These are phyloP conservation scores for Neopestalotiopsis sp. DNA, from an alignment of 2,329 filamentous ascomycete genomes.

Conservation along the genomic window DNA sequence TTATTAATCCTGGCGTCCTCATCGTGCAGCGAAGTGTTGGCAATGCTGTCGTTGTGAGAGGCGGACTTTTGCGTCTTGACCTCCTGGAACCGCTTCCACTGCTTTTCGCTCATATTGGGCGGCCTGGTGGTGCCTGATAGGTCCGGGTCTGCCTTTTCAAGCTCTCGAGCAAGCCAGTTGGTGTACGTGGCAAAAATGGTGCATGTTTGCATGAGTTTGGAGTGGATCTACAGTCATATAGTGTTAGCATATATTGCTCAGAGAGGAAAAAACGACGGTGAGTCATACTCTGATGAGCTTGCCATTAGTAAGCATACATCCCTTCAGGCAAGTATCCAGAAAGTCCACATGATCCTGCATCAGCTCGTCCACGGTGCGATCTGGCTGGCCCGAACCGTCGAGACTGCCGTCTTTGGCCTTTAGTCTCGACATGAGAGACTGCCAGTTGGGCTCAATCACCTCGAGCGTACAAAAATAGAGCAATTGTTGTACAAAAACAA, in stretches of 20 bases:
- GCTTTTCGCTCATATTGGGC: constrained; percentile 61
- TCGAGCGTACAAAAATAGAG: constrained; percentile 97
- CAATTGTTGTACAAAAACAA: constrained; percentile 95
- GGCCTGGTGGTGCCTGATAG: constrained; percentile 65
- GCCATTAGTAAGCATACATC: constrained; percentile 98
- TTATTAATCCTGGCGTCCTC: constrained; percentile 67
- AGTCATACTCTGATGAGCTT: constrained; percentile 81
- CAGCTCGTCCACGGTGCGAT: constrained; percentile 88
- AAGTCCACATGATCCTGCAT: constrained; percentile 99
- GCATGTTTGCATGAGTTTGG: constrained; percentile 95
- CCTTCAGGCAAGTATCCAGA: constrained; percentile 94
- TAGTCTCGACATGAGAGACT: constrained; percentile 86
- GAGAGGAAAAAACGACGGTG: not conserved
- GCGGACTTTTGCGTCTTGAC: constrained; percentile 45
- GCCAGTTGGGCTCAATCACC: constrained; percentile 98
- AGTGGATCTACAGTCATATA: constrained; percentile 74
- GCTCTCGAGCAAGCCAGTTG: constrained; percentile 81
- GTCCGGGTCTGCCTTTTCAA: constrained; percentile 84
- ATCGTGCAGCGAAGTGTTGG: constrained; percentile 42
- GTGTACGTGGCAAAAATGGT: constrained; percentile 93
- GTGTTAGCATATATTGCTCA: constrained; percentile 26
- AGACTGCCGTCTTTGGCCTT: constrained; percentile 61
- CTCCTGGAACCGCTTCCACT: constrained; percentile 64
- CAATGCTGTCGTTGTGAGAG: constrained; percentile 35
- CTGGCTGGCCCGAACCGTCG: constrained; percentile 44